Evolutionary conservation across 2,329 filamentous ascomycete genomes (phyloP).

Genomic region (Tolypocladium paradoxum): DNA sequence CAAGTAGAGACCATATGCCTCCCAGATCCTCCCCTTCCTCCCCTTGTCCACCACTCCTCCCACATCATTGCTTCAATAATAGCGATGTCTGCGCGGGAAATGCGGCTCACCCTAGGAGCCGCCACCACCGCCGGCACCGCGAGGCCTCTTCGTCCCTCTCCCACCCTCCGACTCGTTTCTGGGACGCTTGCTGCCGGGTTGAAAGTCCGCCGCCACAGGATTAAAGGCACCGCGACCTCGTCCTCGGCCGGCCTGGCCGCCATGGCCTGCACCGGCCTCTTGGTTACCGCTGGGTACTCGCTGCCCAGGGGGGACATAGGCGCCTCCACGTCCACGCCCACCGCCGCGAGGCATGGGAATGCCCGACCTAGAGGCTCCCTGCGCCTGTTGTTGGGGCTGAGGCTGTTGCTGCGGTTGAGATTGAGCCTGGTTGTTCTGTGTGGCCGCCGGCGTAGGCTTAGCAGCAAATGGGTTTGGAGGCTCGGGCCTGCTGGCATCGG

Average conservation of each 20-base stretch:
- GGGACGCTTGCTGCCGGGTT: conserved; percentile 46
- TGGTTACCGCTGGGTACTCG: conserved; percentile 23
- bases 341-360: conserved; percentile 32
- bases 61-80: background rate
- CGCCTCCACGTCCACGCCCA: conserved; percentile 26
- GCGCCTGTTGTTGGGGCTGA: conserved; percentile 9
- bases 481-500: conserved; percentile 6
- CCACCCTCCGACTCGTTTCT: conserved; percentile 39
- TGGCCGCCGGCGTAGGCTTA: background rate
- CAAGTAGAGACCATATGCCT: background rate
- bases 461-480: conserved; percentile 17
- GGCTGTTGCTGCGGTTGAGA: conserved; percentile 7
- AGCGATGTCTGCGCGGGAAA: background rate
- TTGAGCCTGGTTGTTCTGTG: conserved; percentile 1
- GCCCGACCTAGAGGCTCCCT: conserved; percentile 19
- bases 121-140: conserved; percentile 14
- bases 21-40: too few relatives aligned
- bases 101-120: background rate
- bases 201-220: conserved; percentile 42
- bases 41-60: too few relatives aligned
- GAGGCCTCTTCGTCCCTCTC: conserved; percentile 30
- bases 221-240: conserved; percentile 33
- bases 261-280: conserved; percentile 21
- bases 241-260: conserved; percentile 20
- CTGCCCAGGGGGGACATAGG: conserved; percentile 26